These are phyloP conservation scores for Erodium maritimum DNA, from an alignment of 345 rosid species.

Conservation along the genomic window DNA sequence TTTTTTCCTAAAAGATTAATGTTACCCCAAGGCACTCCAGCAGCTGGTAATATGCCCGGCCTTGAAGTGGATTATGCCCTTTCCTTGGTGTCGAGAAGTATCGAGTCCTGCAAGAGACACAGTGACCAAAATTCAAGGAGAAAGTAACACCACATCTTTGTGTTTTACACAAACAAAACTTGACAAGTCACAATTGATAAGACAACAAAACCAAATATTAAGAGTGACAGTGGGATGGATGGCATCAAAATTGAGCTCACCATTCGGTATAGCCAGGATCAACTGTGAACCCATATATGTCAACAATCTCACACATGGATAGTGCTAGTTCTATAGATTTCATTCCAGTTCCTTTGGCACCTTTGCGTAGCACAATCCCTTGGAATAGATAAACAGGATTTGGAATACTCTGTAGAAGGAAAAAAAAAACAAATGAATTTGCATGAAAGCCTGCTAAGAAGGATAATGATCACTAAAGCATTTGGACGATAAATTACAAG, in stretches of 20 bases:
- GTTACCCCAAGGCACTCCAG: slow-evolving; percentile 92
- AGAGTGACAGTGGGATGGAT: background rate
- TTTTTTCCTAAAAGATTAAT: background rate
- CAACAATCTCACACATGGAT: slow-evolving; percentile 89
- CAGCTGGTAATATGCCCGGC: slow-evolving; percentile 93
- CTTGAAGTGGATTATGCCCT: slow-evolving; percentile 99
- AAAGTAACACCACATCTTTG: background rate
- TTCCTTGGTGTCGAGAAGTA: slow-evolving; percentile 85
- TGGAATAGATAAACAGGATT: slow-evolving; percentile 98
- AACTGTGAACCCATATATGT: slow-evolving; percentile 91
- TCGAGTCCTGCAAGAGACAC: slow-evolving; percentile 50
- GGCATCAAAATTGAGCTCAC: slow-evolving; percentile 23
- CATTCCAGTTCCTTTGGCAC: slow-evolving; percentile 99
- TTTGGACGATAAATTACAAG: too few species aligned
- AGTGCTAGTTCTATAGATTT: slow-evolving; percentile 88
- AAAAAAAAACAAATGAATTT: slow-evolving; percentile 9
- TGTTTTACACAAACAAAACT: background rate
- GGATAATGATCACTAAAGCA: background rate
- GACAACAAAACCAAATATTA: background rate
- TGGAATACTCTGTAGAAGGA: slow-evolving; percentile 53
- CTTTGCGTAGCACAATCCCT: slow-evolving; percentile 89
- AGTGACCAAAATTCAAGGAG: background rate
- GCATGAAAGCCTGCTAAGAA: background rate
- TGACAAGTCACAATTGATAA: background rate
- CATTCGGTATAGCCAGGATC: slow-evolving; percentile 99